Evolutionary conservation across 495 filamentous ascomycete species (phyloP).

Genomic region (Tirmania nivea): DNA sequence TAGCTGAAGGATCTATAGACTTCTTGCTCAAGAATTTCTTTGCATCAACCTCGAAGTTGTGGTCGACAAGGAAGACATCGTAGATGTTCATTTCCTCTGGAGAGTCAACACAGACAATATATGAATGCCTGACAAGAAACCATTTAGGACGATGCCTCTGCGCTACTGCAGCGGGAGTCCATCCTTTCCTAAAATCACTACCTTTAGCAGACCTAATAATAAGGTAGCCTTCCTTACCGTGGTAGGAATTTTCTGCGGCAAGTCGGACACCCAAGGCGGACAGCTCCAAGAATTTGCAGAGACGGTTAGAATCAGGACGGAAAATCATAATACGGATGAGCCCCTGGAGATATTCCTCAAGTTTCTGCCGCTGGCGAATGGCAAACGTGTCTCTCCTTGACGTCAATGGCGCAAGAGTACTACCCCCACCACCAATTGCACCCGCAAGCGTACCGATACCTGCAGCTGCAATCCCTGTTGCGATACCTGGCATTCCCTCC

Average conservation of each 20-base stretch:
- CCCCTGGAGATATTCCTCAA: constrained; percentile 82
- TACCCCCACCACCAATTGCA: constrained; percentile 19
- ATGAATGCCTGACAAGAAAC: constrained; percentile 95
- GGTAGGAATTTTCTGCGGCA: constrained; percentile 86
- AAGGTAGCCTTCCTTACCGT: constrained; percentile 90
- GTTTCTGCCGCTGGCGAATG: constrained; percentile 57
- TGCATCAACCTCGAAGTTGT: constrained; percentile 55
- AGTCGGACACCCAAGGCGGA: constrained; percentile 89
- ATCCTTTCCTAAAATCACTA: constrained; percentile 63
- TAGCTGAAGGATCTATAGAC: constrained; percentile 28
- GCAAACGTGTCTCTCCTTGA: constrained; percentile 32
- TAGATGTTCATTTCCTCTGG: constrained; percentile 98
- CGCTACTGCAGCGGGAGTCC: constrained; percentile 52
- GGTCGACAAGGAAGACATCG: constrained; percentile 87
- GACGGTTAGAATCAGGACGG: constrained; percentile 76
- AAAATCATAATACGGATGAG: constrained; percentile 92
- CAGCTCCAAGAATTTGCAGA: constrained; percentile 90
- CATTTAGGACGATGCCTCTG: constrained; percentile 76
- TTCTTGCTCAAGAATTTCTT: constrained; percentile 30
- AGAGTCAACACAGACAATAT: constrained; percentile 91
- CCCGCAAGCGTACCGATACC: constrained; percentile 26
- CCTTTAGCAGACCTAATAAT: constrained; percentile 81
- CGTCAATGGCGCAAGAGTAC: constrained; percentile 7
- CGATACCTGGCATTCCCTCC: constrained; percentile 18
- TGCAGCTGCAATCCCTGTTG: constrained; percentile 20